Evolutionary conservation across 164 flowering plant genomes (phyloP).

Genomic region (Santalum album): DNA sequence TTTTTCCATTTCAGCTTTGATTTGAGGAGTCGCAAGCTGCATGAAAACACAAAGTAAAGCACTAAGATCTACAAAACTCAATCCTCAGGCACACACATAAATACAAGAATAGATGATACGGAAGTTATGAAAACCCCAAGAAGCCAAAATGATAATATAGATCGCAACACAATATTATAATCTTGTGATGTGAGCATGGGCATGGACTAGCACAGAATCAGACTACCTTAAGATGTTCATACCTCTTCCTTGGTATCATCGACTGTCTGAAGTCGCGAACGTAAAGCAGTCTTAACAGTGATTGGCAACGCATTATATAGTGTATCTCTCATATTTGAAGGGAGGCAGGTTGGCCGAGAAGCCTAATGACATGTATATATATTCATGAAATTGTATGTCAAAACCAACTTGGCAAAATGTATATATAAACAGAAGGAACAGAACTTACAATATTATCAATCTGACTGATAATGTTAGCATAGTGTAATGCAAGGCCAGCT

Average conservation of each 20-base stretch:
- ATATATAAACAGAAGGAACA: neutral
- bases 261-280: constrained; percentile 34
- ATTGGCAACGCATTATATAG: constrained; percentile 57
- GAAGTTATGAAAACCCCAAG: neutral
- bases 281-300: constrained; percentile 45
- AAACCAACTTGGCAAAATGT: neutral
- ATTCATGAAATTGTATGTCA: neutral
- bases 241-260: constrained; percentile 48
- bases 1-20: constrained; percentile 75
- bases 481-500: constrained; percentile 72
- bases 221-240: neutral
- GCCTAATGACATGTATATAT: constrained; percentile 27
- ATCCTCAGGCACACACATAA: too few species aligned
- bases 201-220: neutral
- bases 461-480: constrained; percentile 64
- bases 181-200: neutral
- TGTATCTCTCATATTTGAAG: constrained; percentile 54
- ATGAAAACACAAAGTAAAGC: constrained; percentile 6
- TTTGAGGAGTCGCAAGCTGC: constrained; percentile 48
- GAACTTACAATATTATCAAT: constrained; percentile 67
- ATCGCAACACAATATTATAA: neutral
- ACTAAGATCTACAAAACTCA: too few species aligned
- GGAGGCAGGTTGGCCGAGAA: constrained; percentile 59
- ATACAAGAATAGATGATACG: too few species aligned
- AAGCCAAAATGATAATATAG: neutral